Evolutionary conservation across 495 filamentous ascomycete species (phyloP), one percentile per base, ranked within the genome.

Genomic region (Cercophora newfieldiana): DNA sequence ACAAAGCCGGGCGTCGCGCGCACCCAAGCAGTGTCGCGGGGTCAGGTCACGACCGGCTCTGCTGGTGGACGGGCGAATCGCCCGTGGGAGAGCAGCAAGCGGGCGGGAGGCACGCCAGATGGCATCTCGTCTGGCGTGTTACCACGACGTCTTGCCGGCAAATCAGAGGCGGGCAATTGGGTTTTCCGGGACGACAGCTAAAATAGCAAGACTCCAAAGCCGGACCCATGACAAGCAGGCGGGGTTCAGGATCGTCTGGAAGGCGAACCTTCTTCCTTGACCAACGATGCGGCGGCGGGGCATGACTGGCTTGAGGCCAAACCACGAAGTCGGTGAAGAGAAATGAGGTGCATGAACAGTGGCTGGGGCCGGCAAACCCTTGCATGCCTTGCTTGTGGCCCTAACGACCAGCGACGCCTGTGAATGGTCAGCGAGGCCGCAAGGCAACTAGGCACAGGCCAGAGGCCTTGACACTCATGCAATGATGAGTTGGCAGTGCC

Each of bases 401-500:
- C 78, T 74, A 79, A 72, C 68, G 72, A 66, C 60, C 58, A 66
- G 64, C 69, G 64, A 53, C 62, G 67, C 8, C 65, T 74, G 49
- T 79, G 72, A 78, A 68, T 77, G 75, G 76, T 49, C 33, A 69
- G 72, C 58, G 69, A 53, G 63, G 66, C 48, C 67, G 69, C 72
- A 69, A 74, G 74, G 74, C 74, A 71, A 76, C 81, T 79, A 82
- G 80, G 82, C 78, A 80, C 78, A 82, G 78, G 78, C 78, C 37
- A 44, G 37, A 80, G 81, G 79, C 80, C 80, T 81, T 78, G 77
- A 82, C 79, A 80, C 80, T 83, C 84, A 91, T 89, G 91, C 89
- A 91, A 79, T 89, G 90, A 91, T 93, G 91, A 92, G 91, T 88
- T 93, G 91, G 89, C 91, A 92, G 76, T 86, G 86, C 87, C 75